Percentiles rank a stretch among this genome's conserved stretches.
phyloP scores from a whole-genome alignment of 495 filamentous ascomycete species.

The Hypoxylon fuscum region DNA sequence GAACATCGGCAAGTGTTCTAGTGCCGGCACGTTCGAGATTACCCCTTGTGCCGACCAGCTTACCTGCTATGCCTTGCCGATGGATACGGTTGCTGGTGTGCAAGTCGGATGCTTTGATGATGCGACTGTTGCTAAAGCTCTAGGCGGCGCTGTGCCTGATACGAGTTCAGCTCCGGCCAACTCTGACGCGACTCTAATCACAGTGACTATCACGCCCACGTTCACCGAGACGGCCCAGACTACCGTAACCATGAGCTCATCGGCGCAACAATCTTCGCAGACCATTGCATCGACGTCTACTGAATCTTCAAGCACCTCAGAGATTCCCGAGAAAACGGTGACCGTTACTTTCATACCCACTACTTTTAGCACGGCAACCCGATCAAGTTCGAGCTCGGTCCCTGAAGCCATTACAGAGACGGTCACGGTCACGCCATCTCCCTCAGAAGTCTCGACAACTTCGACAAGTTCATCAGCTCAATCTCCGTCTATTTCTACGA shows the following conservation, averaged over 20 bases:
- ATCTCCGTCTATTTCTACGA: not conserved
- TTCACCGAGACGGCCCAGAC: slow-evolving; percentile 29
- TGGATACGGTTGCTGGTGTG: slow-evolving; percentile 49
- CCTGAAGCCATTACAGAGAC: slow-evolving; percentile 26
- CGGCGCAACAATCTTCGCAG: slow-evolving; percentile 5
- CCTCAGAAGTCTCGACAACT: not conserved
- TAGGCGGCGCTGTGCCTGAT: slow-evolving; percentile 33
- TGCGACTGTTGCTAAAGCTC: slow-evolving; percentile 34
- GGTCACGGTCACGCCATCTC: slow-evolving; percentile 30
- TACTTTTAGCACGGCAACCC: slow-evolving; percentile 29
- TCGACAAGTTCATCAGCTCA: slow-evolving; percentile 7
- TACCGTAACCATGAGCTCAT: slow-evolving; percentile 20
- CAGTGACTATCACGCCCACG: slow-evolving; percentile 28
- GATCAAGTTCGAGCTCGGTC: slow-evolving; percentile 13
- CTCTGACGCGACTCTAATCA: slow-evolving; percentile 9
- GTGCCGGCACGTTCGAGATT: slow-evolving; percentile 44
- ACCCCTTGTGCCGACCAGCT: slow-evolving; percentile 37
- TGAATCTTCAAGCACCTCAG: slow-evolving; percentile 2
- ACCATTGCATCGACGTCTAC: slow-evolving; percentile 1
- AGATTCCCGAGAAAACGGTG: slow-evolving; percentile 14
- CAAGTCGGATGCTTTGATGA: slow-evolving; percentile 49
- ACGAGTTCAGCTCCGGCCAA: slow-evolving; percentile 12
- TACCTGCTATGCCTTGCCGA: slow-evolving; percentile 54
- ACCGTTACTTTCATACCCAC: slow-evolving; percentile 32
- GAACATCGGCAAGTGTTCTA: slow-evolving; percentile 44